Percentiles rank a stretch among this genome's conserved stretches.
phyloP scores from a whole-genome alignment of 352 stramenopile genomes.

The Phytopythium montanum region DNA sequence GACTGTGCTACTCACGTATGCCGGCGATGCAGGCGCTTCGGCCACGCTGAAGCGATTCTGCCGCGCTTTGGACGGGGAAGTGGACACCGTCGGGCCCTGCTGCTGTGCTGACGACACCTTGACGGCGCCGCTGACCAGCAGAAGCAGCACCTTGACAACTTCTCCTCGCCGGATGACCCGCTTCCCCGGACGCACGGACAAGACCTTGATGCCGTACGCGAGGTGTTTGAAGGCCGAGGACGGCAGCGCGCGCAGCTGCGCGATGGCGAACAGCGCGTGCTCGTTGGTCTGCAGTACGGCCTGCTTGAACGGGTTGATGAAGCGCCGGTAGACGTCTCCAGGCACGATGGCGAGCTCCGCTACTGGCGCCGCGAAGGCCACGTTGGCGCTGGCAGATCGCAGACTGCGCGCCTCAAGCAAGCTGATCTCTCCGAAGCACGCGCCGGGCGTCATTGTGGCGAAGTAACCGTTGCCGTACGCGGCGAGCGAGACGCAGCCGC shows the following conservation, averaged over 20 bases:
- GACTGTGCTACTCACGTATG: background rate
- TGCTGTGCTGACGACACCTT: conserved; percentile 43
- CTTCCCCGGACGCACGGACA: conserved; percentile 36
- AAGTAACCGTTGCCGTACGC: conserved; percentile 68
- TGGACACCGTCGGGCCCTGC: background rate
- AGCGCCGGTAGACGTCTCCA: conserved; percentile 58
- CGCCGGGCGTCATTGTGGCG: conserved; percentile 53
- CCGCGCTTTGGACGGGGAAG: background rate
- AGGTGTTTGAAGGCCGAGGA: conserved; percentile 55
- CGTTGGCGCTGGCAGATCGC: conserved; percentile 57
- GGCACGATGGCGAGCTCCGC: conserved; percentile 58
- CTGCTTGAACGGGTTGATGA: conserved; percentile 72
- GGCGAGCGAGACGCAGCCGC: conserved; percentile 55
- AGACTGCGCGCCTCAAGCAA: conserved; percentile 48
- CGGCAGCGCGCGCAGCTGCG: conserved; percentile 37
- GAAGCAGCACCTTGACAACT: conserved; percentile 52
- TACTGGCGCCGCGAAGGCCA: conserved; percentile 42
- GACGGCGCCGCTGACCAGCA: conserved; percentile 60
- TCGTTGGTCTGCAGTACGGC: conserved; percentile 55
- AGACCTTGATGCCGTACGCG: conserved; percentile 52
- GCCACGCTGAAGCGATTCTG: background rate
- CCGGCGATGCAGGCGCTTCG: background rate
- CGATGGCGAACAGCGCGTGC: conserved; percentile 45
- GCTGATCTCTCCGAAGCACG: conserved; percentile 73
- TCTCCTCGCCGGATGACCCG: conserved; percentile 49